These are phyloP conservation scores for Grigorovia humatica DNA, from an alignment of 805 yeast genomes.

Conservation along the genomic window DNA sequence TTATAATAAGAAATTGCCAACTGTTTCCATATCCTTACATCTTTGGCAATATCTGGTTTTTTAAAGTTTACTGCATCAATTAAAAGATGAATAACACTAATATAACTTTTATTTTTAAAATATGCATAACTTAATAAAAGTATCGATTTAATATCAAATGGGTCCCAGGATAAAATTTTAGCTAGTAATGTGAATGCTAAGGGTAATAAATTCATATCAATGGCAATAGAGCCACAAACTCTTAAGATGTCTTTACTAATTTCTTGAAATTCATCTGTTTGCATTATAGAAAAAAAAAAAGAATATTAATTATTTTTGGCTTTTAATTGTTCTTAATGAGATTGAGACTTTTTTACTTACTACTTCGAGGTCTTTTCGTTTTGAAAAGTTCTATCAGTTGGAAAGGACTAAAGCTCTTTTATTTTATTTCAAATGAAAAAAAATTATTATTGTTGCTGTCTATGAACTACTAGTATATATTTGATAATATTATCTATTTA, in stretches of 20 bases:
- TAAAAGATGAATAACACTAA: conserved; percentile 10
- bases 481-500: too few species aligned
- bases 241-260: conserved; percentile 10
- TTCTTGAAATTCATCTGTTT: conserved; percentile 1
- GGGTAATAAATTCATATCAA: conserved; percentile 13
- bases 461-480: neutral
- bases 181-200: conserved; percentile 12
- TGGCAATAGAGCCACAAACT: conserved; percentile 17
- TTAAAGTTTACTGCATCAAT: conserved; percentile 11
- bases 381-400: too few species aligned
- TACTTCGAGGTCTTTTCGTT: neutral
- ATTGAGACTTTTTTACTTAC: neutral
- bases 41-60: conserved; percentile 5
- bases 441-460: neutral
- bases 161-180: conserved; percentile 9
- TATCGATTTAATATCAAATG: conserved; percentile 10
- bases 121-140: conserved; percentile 12
- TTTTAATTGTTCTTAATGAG: neutral
- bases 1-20: conserved; percentile 17
- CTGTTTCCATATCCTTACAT: conserved; percentile 15
- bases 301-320: neutral
- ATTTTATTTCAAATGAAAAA: too few species aligned
- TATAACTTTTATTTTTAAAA: conserved; percentile 8
- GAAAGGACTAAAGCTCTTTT: too few species aligned
- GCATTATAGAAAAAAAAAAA: neutral